These are phyloP conservation scores for Metarhizium robertsii DNA, from an alignment of 2,329 filamentous ascomycete species.

Conservation along the genomic window DNA sequence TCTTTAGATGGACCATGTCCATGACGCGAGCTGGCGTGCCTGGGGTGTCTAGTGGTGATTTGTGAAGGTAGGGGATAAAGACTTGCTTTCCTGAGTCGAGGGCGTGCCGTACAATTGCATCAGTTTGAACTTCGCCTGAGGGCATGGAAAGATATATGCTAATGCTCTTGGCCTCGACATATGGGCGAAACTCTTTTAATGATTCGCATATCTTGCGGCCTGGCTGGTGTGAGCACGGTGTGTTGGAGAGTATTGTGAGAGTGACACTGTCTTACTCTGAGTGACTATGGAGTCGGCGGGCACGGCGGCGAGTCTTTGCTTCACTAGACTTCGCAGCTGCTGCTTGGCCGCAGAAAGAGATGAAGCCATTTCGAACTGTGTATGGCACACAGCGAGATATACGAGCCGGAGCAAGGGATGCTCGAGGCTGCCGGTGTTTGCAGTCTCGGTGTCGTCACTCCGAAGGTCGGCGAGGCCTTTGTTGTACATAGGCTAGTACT, in stretches of 20 bases:
- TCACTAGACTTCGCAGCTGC: slow-evolving; percentile 63
- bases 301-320: slow-evolving; percentile 51
- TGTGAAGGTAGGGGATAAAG: slow-evolving; percentile 84
- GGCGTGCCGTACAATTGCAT: slow-evolving; percentile 72
- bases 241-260: neutral
- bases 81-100: slow-evolving; percentile 71
- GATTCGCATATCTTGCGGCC: slow-evolving; percentile 56
- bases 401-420: neutral
- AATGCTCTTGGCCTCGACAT: slow-evolving; percentile 63
- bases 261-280: slow-evolving; percentile 55
- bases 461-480: slow-evolving; percentile 45
- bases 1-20: slow-evolving; percentile 83
- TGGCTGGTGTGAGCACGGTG: slow-evolving; percentile 46
- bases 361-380: slow-evolving; percentile 1
- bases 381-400: neutral
- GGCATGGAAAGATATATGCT: slow-evolving; percentile 95
- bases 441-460: slow-evolving; percentile 23
- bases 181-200: slow-evolving; percentile 61
- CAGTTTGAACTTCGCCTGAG: slow-evolving; percentile 73
- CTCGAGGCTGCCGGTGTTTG: neutral
- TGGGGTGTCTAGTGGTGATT: slow-evolving; percentile 34
- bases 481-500: slow-evolving; percentile 22
- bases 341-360: slow-evolving; percentile 52
- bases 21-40: slow-evolving; percentile 60
- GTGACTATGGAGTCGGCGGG: slow-evolving; percentile 49